Conservation (phyloP, 192 early-diverging fungal genomes). For the Backusella mclennaniae region DNA sequence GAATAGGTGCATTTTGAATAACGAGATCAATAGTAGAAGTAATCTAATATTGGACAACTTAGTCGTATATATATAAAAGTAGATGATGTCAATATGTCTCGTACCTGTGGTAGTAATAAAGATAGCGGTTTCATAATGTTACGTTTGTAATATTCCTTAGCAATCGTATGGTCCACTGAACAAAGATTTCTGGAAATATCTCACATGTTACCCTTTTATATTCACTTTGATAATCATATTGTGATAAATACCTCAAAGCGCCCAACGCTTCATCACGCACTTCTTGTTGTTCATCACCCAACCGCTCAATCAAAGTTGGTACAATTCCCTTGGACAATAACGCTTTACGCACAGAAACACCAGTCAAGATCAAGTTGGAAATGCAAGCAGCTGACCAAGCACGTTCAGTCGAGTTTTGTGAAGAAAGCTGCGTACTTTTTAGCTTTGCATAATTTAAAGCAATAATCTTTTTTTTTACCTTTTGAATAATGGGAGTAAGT, state of each 20-base stretch:
- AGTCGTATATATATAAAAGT: background rate
- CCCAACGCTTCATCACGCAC: slow-evolving; percentile 75
- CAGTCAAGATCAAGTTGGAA: slow-evolving; percentile 72
- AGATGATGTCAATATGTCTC: background rate
- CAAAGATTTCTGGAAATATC: slow-evolving; percentile 53
- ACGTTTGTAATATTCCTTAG: slow-evolving; percentile 53
- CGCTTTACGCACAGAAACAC: slow-evolving; percentile 61
- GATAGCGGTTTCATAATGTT: slow-evolving; percentile 52
- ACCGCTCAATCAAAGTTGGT: slow-evolving; percentile 63
- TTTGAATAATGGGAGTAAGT: slow-evolving; percentile 21
- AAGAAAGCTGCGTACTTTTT: slow-evolving; percentile 48
- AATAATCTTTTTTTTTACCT: slow-evolving; percentile 13
- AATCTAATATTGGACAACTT: slow-evolving; percentile 13
- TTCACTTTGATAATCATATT: too few relatives aligned
- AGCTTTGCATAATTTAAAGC: background rate
- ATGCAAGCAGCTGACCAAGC: slow-evolving; percentile 89
- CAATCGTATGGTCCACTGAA: slow-evolving; percentile 49
- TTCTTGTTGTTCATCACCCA: slow-evolving; percentile 70
- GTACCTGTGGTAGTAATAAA: slow-evolving; percentile 44
- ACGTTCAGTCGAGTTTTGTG: slow-evolving; percentile 69
- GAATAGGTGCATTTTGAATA: slow-evolving; percentile 30
- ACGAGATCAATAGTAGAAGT: slow-evolving; percentile 34
- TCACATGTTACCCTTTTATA: too few relatives aligned
- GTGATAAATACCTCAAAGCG: slow-evolving; percentile 51
- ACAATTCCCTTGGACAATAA: slow-evolving; percentile 74